Base-by-base conservation (phyloP, 306 rosid genomes). In the peach (Prunus persica) region DNA sequence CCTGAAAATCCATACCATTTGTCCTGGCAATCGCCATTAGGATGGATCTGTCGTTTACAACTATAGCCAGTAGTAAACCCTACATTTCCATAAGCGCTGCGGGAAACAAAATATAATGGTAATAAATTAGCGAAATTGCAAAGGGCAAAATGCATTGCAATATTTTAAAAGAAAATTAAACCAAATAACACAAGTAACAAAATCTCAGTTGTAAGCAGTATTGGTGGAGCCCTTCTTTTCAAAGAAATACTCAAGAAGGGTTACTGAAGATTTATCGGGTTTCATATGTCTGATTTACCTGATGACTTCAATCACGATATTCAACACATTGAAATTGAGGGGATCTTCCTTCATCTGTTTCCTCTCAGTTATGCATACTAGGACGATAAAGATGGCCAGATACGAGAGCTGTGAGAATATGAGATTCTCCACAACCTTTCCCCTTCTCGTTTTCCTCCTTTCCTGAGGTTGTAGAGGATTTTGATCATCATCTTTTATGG, bases 51-150 rank as follows among this genome's bases (percentile, higher is more conserved):
- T 76, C 91, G 78, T 61, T 77, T 30, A 45, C 94, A 91, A 52
- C 91, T 86, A 50, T 88, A 91, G 12, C 96, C 97, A 8, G 65
- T 86, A 19, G 96, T 78, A 34, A 88, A 79, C 11, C 96, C 97
- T 45, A 90, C 97, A 71, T 91, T 94, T 27, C 93, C 97, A 69
- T 90, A 90, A 25, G 96, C 98, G 81, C 98, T 90, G 88, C 79
- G 80, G 10, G 11, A 47, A 4, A 51, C 2, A n/a, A 66, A 4
- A 18, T 3, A 18, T 3, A 13, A 46, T 11, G 19, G 15, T 10
- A 12, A 18, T 22, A 45, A 60, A 46, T 46, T 27, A 27, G 19
- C n/a, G 24, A 6, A 51, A 52, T 3, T 15, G 57, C 2, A 52
- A 15, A 52, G 15, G 8, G n/a, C n/a, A 15, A 4, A 52, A 18